These are phyloP conservation scores for Cephaloascus albidus DNA, from an alignment of 805 yeast species.

Conservation along the genomic window DNA sequence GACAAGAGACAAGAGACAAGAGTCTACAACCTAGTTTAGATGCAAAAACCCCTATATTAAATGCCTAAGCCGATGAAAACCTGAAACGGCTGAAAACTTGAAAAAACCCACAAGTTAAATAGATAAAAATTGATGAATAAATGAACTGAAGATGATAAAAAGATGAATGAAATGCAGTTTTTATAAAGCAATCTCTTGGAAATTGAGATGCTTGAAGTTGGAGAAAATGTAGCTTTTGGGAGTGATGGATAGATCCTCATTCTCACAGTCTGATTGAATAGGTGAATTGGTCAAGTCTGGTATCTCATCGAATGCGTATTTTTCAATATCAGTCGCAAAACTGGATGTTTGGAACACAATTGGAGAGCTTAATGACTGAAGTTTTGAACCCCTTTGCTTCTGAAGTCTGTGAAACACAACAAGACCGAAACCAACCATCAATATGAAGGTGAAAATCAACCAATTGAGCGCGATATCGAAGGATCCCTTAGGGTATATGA, in stretches of 20 bases:
- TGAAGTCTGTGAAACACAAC: too few relatives aligned
- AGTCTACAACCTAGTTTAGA: too few relatives aligned
- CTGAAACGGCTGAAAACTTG: too few relatives aligned
- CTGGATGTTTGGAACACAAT: too few relatives aligned
- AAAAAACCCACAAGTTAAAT: too few relatives aligned
- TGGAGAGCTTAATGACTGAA: too few relatives aligned
- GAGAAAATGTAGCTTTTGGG: neutral
- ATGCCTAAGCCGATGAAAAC: too few relatives aligned
- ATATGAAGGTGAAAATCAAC: too few relatives aligned
- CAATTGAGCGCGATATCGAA: neutral
- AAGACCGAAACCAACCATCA: too few relatives aligned
- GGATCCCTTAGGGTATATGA: neutral
- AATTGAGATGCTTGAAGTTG: neutral
- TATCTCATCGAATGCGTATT: neutral
- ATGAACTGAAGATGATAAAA: neutral
- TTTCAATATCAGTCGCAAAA: neutral
- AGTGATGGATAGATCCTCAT: neutral
- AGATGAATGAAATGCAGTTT: neutral
- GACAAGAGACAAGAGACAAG: too few relatives aligned
- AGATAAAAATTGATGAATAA: neutral
- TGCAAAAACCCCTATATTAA: too few relatives aligned
- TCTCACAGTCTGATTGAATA: neutral
- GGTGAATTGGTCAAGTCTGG: neutral
- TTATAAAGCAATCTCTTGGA: neutral
- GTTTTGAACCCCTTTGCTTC: too few relatives aligned